These are phyloP conservation scores for Luvunga scandens DNA, from an alignment of 345 rosid genomes.

Conservation along the genomic window DNA sequence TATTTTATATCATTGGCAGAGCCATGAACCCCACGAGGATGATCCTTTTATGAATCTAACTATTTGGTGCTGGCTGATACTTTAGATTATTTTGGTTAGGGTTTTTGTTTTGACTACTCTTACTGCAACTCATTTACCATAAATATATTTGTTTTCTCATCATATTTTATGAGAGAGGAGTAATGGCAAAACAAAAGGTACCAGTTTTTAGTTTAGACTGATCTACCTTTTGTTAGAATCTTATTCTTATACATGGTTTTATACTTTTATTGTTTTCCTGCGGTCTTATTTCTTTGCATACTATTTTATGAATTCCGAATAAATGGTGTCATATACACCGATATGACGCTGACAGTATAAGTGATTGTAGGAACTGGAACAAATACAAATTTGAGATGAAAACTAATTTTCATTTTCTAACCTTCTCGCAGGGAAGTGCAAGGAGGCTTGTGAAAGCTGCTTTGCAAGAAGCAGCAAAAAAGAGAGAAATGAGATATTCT, in stretches of 20 bases:
- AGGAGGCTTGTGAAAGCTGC: constrained; percentile 81
- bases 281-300: background rate
- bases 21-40: background rate
- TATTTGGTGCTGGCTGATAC: background rate
- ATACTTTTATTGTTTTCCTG: background rate
- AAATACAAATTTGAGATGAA: background rate
- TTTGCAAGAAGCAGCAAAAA: constrained; percentile 84
- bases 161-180: too few relatives aligned
- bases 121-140: background rate
- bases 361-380: background rate
- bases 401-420: background rate
- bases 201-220: background rate
- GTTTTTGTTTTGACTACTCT: background rate
- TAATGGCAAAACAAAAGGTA: background rate
- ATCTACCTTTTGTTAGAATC: background rate
- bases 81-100: background rate
- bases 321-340: background rate
- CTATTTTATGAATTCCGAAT: background rate
- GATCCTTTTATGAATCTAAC: background rate
- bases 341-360: background rate
- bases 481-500: constrained; percentile 93
- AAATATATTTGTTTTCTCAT: too few relatives aligned
- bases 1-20: background rate
- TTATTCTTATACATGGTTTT: background rate
- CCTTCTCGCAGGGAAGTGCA: constrained; percentile 69